Evolutionary conservation across 176 grass and related monocot genomes (phyloP).

Genomic region (Olyra latifolia): DNA sequence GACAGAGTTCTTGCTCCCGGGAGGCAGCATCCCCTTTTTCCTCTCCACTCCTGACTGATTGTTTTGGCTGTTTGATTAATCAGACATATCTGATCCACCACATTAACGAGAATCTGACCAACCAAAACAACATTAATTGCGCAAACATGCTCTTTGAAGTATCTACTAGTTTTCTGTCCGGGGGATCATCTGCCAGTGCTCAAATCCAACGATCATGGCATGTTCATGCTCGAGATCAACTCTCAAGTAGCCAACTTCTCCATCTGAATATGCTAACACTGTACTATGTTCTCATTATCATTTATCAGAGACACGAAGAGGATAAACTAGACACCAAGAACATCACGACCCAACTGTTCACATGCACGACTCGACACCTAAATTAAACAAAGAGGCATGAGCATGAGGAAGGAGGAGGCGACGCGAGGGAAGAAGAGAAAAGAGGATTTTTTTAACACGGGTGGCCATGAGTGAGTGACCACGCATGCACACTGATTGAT

Average conservation of each 20-base stretch:
- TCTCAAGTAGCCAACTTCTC: constrained; percentile 3
- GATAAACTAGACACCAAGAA: constrained; percentile 13
- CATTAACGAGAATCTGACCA: constrained; percentile 21
- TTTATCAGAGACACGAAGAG: background rate
- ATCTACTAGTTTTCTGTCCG: background rate
- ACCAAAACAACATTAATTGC: constrained; percentile 9
- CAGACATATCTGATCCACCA: background rate
- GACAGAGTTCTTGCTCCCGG: background rate
- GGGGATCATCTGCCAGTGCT: background rate
- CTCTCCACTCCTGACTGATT: background rate
- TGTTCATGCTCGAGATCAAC: background rate
- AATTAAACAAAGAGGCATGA: constrained; percentile 23
- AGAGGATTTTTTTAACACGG: background rate
- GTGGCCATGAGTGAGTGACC: constrained; percentile 22
- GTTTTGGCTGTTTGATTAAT: background rate
- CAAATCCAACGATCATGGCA: constrained; percentile 6
- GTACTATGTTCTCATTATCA: background rate
- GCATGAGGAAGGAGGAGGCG: constrained; percentile 20
- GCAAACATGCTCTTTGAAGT: background rate
- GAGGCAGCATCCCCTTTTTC: background rate
- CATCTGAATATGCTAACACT: background rate
- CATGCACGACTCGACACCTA: constrained; percentile 53
- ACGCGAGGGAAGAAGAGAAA: background rate
- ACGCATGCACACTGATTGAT: constrained; percentile 36
- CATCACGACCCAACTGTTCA: constrained; percentile 33